Evolutionary conservation across 2,329 filamentous ascomycete genomes (phyloP).

Genomic region (Cladosporium sphaerospermum): DNA sequence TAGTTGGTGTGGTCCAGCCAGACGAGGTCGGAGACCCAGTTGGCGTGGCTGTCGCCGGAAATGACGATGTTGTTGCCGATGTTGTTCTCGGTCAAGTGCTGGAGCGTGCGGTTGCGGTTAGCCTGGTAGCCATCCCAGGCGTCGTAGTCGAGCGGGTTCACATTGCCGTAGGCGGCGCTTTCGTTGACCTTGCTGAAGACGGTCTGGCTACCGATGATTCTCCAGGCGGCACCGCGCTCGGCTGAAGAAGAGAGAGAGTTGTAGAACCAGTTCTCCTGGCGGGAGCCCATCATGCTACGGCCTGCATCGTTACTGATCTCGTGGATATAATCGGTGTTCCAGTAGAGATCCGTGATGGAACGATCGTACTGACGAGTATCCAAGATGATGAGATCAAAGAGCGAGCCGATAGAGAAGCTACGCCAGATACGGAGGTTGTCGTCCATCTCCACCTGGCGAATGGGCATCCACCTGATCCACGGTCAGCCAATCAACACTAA

Average conservation of each 20-base stretch:
- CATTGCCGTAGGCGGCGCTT: conserved; percentile 38
- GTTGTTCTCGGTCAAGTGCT: conserved; percentile 59
- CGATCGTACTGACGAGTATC: conserved; percentile 66
- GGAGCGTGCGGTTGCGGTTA: conserved; percentile 65
- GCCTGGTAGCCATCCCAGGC: conserved; percentile 61
- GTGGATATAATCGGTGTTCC: conserved; percentile 28
- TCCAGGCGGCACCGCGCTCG: conserved; percentile 63
- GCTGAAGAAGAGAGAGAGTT: conserved; percentile 38
- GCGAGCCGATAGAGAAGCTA: conserved; percentile 57
- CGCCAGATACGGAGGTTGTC: conserved; percentile 65
- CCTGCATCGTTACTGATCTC: conserved; percentile 59
- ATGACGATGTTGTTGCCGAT: conserved; percentile 70
- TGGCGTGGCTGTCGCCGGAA: conserved; percentile 62
- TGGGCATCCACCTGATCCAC: conserved; percentile 40
- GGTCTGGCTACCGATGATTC: conserved; percentile 65
- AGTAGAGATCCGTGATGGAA: conserved; percentile 52
- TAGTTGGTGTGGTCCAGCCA: conserved; percentile 34
- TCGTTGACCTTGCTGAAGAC: conserved; percentile 57
- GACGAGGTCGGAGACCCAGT: conserved; percentile 47
- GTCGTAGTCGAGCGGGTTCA: conserved; percentile 48
- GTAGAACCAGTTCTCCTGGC: conserved; percentile 72
- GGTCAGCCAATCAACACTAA: neutral
- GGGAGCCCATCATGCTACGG: conserved; percentile 63
- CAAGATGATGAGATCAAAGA: conserved; percentile 62
- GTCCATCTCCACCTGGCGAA: conserved; percentile 60